Base-by-base conservation (phyloP, 2,329 filamentous ascomycete species). In the Microsporum canis region DNA sequence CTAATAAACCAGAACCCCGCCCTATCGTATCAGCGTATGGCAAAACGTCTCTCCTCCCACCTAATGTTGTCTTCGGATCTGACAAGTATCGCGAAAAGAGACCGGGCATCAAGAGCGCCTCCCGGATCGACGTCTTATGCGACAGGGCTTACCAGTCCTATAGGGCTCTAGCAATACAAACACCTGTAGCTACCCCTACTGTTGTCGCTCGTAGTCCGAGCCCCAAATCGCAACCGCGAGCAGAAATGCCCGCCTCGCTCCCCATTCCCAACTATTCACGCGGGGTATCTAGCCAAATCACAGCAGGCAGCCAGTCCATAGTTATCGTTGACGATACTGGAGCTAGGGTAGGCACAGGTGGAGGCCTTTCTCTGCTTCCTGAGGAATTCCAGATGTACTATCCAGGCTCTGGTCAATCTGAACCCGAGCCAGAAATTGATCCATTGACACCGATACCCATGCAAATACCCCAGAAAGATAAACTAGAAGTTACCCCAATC, bases 301-400 rank as follows among this genome's bases (percentile, higher is more conserved):
- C 90, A 0, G 80, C 80, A 8, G 88, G 89, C n/a, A 95, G 89
- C 77, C 87, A 91, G 69, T 95, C 90, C 0, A 95, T 96, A 65
- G 81, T 96, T 60, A 95, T 96, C 68, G 84, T 95, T 39, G 89
- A 95, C 66, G 82, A 82, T 64, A 84, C 82, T 36, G 75, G 75
- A 5, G 66, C 6, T 68, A 31, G 51, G 5, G 33, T 55, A 36
- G 51, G 51, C 17, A 29, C 51, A 36, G 17, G 33, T 10, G 51
- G 33, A 23, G 72, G 41, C 64, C 71, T 47, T 59, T 59, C 57
- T 17, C 27, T 59, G 33, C 57, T 59, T 23, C 57, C 57, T 5
- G 57, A 59, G 31, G 39, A 59, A 41, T 49, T 59, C 12, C 36
- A 59, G 33, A 49, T 49, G 57, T 45, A 45, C 27, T 59, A 47